These are phyloP conservation scores for Detonula confervacea DNA, from an alignment of 352 stramenopile species.

Conservation along the genomic window DNA sequence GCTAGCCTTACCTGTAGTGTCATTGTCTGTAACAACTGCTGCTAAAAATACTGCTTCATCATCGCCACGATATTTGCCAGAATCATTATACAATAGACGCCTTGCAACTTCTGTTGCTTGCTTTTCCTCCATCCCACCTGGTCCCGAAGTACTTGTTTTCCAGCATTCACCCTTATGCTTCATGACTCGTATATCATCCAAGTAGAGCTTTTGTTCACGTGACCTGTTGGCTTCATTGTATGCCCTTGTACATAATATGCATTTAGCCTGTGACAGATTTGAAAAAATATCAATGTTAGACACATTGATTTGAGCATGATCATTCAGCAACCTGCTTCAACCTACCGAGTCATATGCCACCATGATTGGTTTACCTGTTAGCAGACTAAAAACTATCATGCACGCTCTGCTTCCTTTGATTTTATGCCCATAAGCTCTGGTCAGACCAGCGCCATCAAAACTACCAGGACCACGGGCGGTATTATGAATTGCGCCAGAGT, in stretches of 20 bases:
- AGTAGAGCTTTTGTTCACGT: not conserved
- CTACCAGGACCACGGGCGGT: not conserved
- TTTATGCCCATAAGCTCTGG: slow-evolving; percentile 7
- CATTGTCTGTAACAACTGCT: not conserved
- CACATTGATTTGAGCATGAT: no score
- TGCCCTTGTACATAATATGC: not conserved
- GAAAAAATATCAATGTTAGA: no score
- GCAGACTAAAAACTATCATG: slow-evolving; percentile 6
- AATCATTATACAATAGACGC: not conserved
- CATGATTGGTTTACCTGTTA: not conserved
- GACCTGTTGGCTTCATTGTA: not conserved
- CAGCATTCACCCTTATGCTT: not conserved
- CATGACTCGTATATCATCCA: not conserved
- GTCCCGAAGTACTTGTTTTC: not conserved
- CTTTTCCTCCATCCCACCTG: not conserved
- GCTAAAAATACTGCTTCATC: not conserved
- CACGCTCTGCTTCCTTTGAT: not conserved
- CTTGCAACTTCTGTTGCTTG: not conserved
- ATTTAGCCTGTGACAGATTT: no score
- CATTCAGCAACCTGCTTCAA: not conserved
- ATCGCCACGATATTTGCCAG: not conserved
- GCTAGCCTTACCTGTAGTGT: no score
- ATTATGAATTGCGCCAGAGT: not conserved
- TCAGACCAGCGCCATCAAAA: not conserved
- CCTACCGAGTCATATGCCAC: not conserved